These are phyloP conservation scores for Candida ortonii DNA, from an alignment of 805 yeast species.

Conservation along the genomic window DNA sequence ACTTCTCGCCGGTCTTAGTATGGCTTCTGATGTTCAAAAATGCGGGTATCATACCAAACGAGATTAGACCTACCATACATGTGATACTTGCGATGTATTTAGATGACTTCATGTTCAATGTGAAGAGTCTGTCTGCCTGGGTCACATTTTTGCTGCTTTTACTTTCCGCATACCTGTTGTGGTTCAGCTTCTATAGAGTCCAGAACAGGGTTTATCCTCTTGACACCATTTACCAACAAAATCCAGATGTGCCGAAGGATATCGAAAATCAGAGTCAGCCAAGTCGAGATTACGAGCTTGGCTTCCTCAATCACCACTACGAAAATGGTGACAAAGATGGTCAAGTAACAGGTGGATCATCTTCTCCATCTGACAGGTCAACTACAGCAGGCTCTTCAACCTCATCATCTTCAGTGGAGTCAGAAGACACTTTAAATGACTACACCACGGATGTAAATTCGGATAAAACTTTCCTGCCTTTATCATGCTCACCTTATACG, in stretches of 20 bases:
- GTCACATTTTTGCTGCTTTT: conserved; percentile 16
- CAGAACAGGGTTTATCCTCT: too few species aligned
- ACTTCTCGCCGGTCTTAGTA: conserved; percentile 50
- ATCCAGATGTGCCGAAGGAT: conserved; percentile 12
- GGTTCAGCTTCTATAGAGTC: conserved; percentile 17
- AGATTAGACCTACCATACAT: conserved; percentile 51
- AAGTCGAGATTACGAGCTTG: conserved; percentile 6
- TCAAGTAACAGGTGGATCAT: too few species aligned
- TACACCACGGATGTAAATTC: conserved; percentile 2
- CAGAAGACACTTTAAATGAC: conserved; percentile 1
- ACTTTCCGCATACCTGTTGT: conserved; percentile 17
- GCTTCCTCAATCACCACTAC: neutral
- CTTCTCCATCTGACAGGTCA: conserved; percentile 5
- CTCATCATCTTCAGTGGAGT: conserved; percentile 4
- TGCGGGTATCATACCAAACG: conserved; percentile 55
- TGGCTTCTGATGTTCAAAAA: conserved; percentile 60
- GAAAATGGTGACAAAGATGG: too few species aligned
- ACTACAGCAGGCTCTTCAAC: conserved; percentile 7
- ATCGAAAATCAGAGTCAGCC: conserved; percentile 7
- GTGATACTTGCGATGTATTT: conserved; percentile 43
- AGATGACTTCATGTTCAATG: conserved; percentile 41
- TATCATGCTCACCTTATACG: conserved; percentile 26
- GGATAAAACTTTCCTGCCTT: conserved; percentile 18
- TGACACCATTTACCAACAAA: too few species aligned
- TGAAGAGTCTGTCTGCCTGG: conserved; percentile 21